phyloP scores from a whole-genome alignment of 208 protist species.

The Phytomonas serpens region DNA sequence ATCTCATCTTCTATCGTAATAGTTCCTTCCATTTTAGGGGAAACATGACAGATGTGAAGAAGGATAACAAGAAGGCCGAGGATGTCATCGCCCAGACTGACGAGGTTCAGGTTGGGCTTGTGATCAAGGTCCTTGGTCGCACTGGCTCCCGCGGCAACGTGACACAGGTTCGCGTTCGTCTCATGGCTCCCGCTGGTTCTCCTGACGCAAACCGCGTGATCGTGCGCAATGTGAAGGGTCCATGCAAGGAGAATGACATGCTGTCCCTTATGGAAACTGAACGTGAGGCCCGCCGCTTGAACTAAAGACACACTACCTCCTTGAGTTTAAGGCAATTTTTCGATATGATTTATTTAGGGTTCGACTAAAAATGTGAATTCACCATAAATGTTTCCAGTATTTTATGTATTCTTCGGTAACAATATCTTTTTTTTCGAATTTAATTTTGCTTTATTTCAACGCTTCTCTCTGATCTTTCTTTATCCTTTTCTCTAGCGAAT shows the following conservation, averaged over 20 bases:
- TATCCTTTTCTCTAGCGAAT: background rate
- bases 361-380: background rate
- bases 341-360: conserved; percentile 10
- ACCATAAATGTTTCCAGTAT: background rate
- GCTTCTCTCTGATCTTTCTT: background rate
- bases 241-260: conserved; percentile 98
- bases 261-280: conserved; percentile 99
- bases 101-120: conserved; percentile 91
- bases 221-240: conserved; percentile 99
- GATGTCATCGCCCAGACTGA: conserved; percentile 65
- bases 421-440: background rate
- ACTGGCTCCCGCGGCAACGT: conserved; percentile 99
- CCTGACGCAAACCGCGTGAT: conserved; percentile 93
- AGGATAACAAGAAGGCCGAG: conserved; percentile 83
- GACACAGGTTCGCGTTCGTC: conserved; percentile 96
- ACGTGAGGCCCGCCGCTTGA: conserved; percentile 87
- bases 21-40: conserved; percentile 5
- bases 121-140: conserved; percentile 98
- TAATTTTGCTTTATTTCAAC: background rate
- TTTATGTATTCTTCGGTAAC: background rate
- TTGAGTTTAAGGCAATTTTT: conserved; percentile 10
- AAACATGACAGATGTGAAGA: conserved; percentile 71
- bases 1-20: background rate
- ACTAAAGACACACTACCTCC: background rate
- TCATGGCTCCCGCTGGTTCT: conserved; percentile 88